phyloP scores from a whole-genome alignment of 306 rosid genomes.

The Lathyrus aphaca region DNA sequence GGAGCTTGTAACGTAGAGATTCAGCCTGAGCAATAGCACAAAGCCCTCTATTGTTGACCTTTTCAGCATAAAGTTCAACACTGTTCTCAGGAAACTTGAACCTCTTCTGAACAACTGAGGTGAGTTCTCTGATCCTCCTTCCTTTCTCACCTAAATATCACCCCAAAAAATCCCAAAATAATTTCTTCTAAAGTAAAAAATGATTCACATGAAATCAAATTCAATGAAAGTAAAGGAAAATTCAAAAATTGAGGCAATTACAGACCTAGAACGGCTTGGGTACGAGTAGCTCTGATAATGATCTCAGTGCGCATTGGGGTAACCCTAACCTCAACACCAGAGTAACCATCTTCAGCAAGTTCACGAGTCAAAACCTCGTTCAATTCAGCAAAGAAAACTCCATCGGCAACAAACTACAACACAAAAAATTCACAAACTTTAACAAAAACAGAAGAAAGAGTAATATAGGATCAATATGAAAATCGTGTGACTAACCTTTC shows the following conservation, averaged over 20 bases:
- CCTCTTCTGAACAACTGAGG: constrained; percentile 85
- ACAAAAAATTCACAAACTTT: background rate
- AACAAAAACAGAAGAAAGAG: background rate
- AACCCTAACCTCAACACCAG: constrained; percentile 36
- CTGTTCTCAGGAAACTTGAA: constrained; percentile 80
- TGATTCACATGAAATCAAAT: background rate
- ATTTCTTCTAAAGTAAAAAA: too few species aligned
- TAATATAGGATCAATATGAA: background rate
- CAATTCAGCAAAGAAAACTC: constrained; percentile 77
- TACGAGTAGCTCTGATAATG: constrained; percentile 71
- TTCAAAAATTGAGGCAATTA: background rate
- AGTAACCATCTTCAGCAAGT: constrained; percentile 77
- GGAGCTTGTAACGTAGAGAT: background rate
- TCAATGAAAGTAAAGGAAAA: background rate
- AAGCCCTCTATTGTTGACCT: background rate
- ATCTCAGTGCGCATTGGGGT: constrained; percentile 81
- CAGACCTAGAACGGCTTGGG: constrained; percentile 72
- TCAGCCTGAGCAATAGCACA: constrained; percentile 1
- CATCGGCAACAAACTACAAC: constrained; percentile 71
- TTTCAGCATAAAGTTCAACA: constrained; percentile 64
- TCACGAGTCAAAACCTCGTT: constrained; percentile 76
- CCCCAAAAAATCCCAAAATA: background rate
- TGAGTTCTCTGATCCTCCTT: constrained; percentile 68
- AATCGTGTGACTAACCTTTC: constrained; percentile 51
- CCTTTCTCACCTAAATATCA: constrained; percentile 71